These are phyloP conservation scores for Cercospora zeae-maydis DNA, from an alignment of 2,329 filamentous ascomycete genomes.

Conservation along the genomic window DNA sequence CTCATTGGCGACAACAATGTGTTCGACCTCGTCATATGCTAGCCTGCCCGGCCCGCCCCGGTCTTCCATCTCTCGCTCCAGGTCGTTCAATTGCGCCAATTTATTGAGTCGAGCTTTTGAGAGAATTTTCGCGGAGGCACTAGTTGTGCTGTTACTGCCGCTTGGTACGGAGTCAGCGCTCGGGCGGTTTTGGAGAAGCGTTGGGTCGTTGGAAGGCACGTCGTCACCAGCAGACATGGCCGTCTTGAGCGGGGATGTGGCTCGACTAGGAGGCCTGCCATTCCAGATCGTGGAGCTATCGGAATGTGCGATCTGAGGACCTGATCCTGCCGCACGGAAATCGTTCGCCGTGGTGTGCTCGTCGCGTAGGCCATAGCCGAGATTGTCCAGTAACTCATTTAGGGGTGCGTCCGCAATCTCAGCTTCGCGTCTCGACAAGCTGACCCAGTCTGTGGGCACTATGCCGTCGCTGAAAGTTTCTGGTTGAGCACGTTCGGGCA, in stretches of 20 bases:
- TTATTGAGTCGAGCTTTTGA: slow-evolving; percentile 39
- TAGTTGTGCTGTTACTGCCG: not conserved
- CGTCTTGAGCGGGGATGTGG: slow-evolving; percentile 14
- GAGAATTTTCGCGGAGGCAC: not conserved
- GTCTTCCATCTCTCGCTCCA: slow-evolving; percentile 64
- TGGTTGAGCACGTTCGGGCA: not conserved
- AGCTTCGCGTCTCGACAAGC: slow-evolving; percentile 31
- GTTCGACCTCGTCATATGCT: slow-evolving; percentile 74
- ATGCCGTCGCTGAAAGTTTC: slow-evolving; percentile 18
- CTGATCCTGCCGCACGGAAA: not conserved
- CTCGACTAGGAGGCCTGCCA: slow-evolving; percentile 3
- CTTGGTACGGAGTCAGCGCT: slow-evolving; percentile 1
- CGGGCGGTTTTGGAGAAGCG: slow-evolving; percentile 27
- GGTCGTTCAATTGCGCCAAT: slow-evolving; percentile 54
- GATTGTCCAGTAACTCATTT: slow-evolving; percentile 42
- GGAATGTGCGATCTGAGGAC: slow-evolving; percentile 3
- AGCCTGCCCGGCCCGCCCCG: slow-evolving; percentile 78
- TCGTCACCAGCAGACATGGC: slow-evolving; percentile 14
- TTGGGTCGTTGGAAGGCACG: slow-evolving; percentile 2
- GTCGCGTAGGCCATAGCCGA: slow-evolving; percentile 38
- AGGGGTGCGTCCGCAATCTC: slow-evolving; percentile 40
- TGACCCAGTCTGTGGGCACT: slow-evolving; percentile 32
- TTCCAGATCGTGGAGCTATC: slow-evolving; percentile 15
- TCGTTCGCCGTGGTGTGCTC: slow-evolving; percentile 1
- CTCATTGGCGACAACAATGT: slow-evolving; percentile 62